Evolutionary conservation across 2,329 filamentous ascomycete species (phyloP).

Genomic region (Daldinia eschscholtzii): DNA sequence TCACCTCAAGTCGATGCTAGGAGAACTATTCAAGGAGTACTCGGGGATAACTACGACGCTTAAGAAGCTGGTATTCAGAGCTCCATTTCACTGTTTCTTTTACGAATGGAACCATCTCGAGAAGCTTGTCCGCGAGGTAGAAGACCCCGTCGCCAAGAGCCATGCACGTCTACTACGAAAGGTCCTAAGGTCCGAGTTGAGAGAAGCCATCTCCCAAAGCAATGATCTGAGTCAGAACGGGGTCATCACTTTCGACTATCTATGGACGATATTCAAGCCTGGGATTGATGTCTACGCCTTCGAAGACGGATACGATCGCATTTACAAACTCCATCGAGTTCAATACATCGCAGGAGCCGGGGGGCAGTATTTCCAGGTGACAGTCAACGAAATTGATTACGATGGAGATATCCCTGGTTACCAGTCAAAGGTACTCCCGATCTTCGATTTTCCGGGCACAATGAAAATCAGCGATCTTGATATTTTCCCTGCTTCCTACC

Average conservation of each 20-base stretch:
- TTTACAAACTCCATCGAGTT: conserved; percentile 56
- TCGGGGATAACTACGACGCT: conserved; percentile 71
- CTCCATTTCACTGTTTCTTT: conserved; percentile 73
- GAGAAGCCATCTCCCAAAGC: conserved; percentile 62
- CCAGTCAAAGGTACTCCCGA: conserved; percentile 51
- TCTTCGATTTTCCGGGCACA: conserved; percentile 60
- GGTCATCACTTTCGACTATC: conserved; percentile 65
- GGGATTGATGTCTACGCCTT: conserved; percentile 57
- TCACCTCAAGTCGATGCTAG: conserved; percentile 68
- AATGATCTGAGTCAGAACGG: conserved; percentile 66
- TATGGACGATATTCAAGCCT: conserved; percentile 67
- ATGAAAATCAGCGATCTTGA: conserved; percentile 59
- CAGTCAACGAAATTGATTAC: conserved; percentile 61
- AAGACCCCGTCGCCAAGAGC: conserved; percentile 58
- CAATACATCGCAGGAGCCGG: conserved; percentile 56
- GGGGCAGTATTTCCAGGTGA: conserved; percentile 56
- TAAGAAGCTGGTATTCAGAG: conserved; percentile 70
- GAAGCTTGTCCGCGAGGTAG: conserved; percentile 63
- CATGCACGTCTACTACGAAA: conserved; percentile 58
- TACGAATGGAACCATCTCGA: conserved; percentile 56
- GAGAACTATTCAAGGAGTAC: conserved; percentile 67
- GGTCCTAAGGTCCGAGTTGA: conserved; percentile 64
- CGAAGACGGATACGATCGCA: conserved; percentile 56
- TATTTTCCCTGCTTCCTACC: conserved; percentile 60
- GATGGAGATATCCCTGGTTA: conserved; percentile 63